Conservation (phyloP, 352 stramenopile species). For the Pythium brachiatum region DNA sequence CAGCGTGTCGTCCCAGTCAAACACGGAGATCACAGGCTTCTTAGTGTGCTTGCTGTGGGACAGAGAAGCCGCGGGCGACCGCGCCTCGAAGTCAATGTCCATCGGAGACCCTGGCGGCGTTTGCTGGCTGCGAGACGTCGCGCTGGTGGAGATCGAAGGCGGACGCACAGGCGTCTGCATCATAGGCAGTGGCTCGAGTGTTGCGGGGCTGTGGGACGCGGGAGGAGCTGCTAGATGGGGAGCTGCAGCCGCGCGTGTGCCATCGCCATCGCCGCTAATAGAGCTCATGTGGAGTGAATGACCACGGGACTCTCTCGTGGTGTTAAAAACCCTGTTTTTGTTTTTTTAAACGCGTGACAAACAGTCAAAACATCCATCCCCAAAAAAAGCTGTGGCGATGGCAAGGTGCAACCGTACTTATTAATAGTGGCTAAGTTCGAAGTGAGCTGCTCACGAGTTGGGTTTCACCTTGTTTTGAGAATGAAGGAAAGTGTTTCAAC, state of each 20-base stretch:
- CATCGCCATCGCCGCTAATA: conserved; percentile 1
- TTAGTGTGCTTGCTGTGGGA: conserved; percentile 12
- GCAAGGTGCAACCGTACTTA: not conserved
- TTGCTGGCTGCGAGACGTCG: not conserved
- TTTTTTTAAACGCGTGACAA: conserved; percentile 3
- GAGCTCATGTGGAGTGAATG: no score
- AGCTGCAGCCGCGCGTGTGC: not conserved
- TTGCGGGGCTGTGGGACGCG: not conserved
- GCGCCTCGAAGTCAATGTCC: conserved; percentile 23
- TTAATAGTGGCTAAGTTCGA: not conserved
- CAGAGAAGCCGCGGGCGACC: conserved; percentile 9
- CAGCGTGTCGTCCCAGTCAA: conserved; percentile 71
- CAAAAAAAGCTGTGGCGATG: not conserved
- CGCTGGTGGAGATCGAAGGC: not conserved
- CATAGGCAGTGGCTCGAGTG: not conserved
- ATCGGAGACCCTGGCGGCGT: conserved; percentile 26
- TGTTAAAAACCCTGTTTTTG: conserved; percentile 1
- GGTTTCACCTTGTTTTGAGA: not conserved
- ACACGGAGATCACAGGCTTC: conserved; percentile 35
- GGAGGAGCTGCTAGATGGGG: not conserved
- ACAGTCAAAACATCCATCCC: not conserved
- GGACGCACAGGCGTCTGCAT: conserved; percentile 4
- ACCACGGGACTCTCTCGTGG: no score
- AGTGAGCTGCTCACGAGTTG: not conserved
- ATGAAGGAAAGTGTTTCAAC: not conserved